A percentile compares a stretch with the other conserved stretches of the same genome.
These are phyloP conservation scores for Aspergillus terreus DNA, from an alignment of 2,329 filamentous ascomycete species.

Conservation along the genomic window DNA sequence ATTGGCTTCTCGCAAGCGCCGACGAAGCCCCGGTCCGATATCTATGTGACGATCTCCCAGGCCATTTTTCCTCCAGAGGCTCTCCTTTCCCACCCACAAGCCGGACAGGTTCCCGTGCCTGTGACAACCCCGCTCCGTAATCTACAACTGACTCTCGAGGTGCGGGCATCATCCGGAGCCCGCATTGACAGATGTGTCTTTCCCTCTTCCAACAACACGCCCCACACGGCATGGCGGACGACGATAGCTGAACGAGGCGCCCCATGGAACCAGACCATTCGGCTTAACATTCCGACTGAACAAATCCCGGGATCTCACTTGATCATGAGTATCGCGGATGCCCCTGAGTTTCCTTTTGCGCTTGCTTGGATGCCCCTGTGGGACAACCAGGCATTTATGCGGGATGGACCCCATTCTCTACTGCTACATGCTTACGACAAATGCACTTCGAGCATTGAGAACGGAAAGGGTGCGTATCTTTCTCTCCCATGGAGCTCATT, in stretches of 20 bases:
- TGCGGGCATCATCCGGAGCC: constrained; percentile 73
- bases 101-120: constrained; percentile 73
- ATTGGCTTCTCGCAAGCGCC: constrained; percentile 94
- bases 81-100: constrained; percentile 65
- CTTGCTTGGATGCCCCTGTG: constrained; percentile 91
- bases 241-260: constrained; percentile 74
- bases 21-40: constrained; percentile 83
- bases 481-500: constrained; percentile 74
- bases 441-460: constrained; percentile 67
- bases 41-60: constrained; percentile 82
- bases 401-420: constrained; percentile 76
- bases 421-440: constrained; percentile 91
- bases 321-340: constrained; percentile 83
- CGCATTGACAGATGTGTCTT: constrained; percentile 86
- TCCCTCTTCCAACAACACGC: constrained; percentile 74
- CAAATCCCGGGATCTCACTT: constrained; percentile 82
- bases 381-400: constrained; percentile 84
- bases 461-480: constrained; percentile 82
- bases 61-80: constrained; percentile 69
- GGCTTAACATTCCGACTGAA: constrained; percentile 71
- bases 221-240: constrained; percentile 83
- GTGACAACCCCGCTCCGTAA: constrained; percentile 65
- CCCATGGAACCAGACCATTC: constrained; percentile 83
- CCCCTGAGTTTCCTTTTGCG: constrained; percentile 83
- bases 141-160: constrained; percentile 83